These are phyloP conservation scores for Delphinella strobiligena DNA, from an alignment of 2,329 filamentous ascomycete species.

Conservation along the genomic window DNA sequence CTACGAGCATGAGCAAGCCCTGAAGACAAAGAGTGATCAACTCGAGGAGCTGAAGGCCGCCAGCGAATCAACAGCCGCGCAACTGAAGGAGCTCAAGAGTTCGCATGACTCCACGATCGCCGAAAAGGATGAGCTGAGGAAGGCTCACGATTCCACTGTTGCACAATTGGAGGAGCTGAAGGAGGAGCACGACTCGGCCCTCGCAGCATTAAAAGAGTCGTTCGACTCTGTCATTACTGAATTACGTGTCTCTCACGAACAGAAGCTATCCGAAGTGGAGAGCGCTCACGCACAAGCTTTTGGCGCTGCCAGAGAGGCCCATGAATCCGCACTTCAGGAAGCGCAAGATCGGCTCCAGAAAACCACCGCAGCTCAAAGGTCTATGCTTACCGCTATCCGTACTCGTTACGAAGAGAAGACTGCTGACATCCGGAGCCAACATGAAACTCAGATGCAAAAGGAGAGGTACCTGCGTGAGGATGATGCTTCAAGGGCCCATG, in stretches of 20 bases:
- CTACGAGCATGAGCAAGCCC: neutral
- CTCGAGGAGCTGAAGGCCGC: too few relatives aligned
- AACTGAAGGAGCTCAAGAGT: neutral
- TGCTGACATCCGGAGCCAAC: slow-evolving; percentile 3
- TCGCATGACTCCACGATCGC: slow-evolving; percentile 1
- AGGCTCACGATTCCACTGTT: slow-evolving; percentile 1
- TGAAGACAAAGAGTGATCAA: neutral
- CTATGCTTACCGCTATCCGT: slow-evolving; percentile 6
- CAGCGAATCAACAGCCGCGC: too few relatives aligned
- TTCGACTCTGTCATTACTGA: slow-evolving; percentile 3
- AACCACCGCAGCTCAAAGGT: slow-evolving; percentile 5
- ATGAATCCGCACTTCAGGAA: slow-evolving; percentile 3
- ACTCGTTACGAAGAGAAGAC: slow-evolving; percentile 7
- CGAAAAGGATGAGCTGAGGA: neutral
- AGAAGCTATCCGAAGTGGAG: slow-evolving; percentile 8
- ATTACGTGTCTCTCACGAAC: slow-evolving; percentile 6
- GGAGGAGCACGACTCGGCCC: slow-evolving; percentile 1
- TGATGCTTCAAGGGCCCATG: neutral
- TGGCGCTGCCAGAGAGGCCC: slow-evolving; percentile 4
- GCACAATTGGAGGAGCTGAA: neutral
- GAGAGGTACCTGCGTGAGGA: neutral
- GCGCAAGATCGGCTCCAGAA: slow-evolving; percentile 6
- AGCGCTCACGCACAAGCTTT: slow-evolving; percentile 9
- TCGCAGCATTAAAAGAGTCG: neutral
- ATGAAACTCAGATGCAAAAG: slow-evolving; percentile 5